These are phyloP conservation scores for Chenopodium suecicum DNA, from an alignment of 148 eudicot species.

Conservation along the genomic window DNA sequence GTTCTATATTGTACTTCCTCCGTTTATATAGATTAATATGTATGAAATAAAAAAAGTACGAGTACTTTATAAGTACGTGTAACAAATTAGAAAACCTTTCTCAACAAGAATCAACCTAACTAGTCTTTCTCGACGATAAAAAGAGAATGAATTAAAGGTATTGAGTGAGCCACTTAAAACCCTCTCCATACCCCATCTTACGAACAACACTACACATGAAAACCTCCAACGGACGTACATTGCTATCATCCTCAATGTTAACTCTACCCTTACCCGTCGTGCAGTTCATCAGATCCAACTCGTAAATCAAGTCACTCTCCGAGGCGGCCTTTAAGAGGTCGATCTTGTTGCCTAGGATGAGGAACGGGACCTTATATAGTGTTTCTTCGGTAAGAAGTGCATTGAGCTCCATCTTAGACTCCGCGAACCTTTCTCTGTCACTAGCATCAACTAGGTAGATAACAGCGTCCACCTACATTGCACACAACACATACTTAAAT, in stretches of 20 bases:
- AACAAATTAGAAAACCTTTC: too few species aligned
- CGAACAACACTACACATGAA: conserved; percentile 83
- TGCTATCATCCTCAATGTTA: conserved; percentile 48
- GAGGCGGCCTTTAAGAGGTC: conserved; percentile 69
- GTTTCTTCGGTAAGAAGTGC: conserved; percentile 63
- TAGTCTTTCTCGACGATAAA: neutral
- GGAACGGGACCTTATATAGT: conserved; percentile 61
- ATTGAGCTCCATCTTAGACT: conserved; percentile 62
- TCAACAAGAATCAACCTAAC: neutral
- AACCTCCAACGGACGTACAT: conserved; percentile 58
- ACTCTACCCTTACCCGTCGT: conserved; percentile 76
- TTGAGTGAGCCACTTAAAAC: conserved; percentile 75
- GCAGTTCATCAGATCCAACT: conserved; percentile 52
- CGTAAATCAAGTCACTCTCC: conserved; percentile 59
- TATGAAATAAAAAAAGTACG: too few species aligned
- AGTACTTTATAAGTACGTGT: too few species aligned
- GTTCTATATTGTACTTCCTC: too few species aligned
- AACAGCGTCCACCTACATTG: conserved; percentile 67
- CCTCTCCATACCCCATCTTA: conserved; percentile 82
- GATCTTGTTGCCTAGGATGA: conserved; percentile 68
- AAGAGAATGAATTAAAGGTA: conserved; percentile 42
- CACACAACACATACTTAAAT: neutral
- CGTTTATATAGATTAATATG: too few species aligned
- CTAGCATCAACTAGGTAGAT: conserved; percentile 70
- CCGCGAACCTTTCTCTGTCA: conserved; percentile 69